These are phyloP conservation scores for Sugiyamaella castrensis DNA, from an alignment of 1,139 yeast genomes.

Conservation along the genomic window DNA sequence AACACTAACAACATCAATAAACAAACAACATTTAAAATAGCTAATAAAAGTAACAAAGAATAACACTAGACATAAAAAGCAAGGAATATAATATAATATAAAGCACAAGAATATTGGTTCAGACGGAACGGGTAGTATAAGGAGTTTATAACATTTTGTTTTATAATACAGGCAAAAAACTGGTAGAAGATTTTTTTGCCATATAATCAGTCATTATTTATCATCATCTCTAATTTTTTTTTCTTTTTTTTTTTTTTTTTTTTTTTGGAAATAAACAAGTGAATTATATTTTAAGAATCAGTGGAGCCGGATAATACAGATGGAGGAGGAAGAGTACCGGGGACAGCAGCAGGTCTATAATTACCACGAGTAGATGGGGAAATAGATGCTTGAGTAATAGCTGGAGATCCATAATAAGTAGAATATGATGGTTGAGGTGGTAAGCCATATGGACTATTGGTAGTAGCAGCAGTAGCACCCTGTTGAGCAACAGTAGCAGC, in stretches of 20 bases:
- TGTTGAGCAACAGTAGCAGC: neutral
- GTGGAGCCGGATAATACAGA: conserved; percentile 8
- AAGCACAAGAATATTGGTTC: no score
- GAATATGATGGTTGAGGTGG: conserved; percentile 11
- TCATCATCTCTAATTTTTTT: conserved; percentile 7
- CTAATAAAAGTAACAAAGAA: no score
- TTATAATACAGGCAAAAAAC: no score
- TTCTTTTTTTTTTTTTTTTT: neutral
- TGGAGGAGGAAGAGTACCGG: conserved; percentile 8
- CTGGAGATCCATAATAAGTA: conserved; percentile 9
- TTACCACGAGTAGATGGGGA: neutral
- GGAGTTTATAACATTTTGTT: no score
- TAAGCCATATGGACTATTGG: conserved; percentile 4
- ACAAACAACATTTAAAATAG: no score
- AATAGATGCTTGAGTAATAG: neutral
- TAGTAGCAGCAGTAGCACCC: neutral
- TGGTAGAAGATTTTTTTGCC: no score
- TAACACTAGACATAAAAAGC: no score
- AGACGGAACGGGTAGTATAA: no score
- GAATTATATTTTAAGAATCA: neutral
- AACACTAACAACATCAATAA: no score
- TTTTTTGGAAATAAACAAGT: no score
- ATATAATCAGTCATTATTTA: neutral
- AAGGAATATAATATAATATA: no score
- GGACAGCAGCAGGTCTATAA: conserved; percentile 1